Evolutionary conservation across 2,329 filamentous ascomycete genomes (phyloP), one percentile per base, ranked within the genome.

Genomic region (Septoria linicola): DNA sequence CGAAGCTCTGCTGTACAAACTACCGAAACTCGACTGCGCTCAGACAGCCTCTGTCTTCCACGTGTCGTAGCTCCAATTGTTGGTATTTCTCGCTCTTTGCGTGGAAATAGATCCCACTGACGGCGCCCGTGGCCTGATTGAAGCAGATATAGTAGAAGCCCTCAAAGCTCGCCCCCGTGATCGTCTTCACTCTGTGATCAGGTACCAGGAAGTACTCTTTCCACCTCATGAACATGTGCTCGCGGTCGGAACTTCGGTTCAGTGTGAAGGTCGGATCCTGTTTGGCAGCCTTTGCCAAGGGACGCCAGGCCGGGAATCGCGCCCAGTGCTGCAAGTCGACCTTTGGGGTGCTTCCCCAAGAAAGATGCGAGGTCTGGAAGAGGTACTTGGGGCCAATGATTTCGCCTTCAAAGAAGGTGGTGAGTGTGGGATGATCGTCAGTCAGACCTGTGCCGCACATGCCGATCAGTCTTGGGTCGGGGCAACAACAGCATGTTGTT

Each of bases 121-220:
- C 87, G 58, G 81, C 85, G 6, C 92, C 93, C 58, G 85, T 81
- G 41, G 89, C 76, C 72, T 97, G 92, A 70, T 97, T 96, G 75
- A 97, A 97, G 74, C 91, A 96, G 60, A 99, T 97, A 67, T 99
- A 99, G 70, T 97, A 99, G 69, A 99, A 99, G 0, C 93, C 93
- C 67, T 99, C 93, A 54, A 97, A 99, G 66, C 92, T 97, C 6
- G 93, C 93, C 14, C 93, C 93, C 27, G 84, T 88, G 55, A 99
- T 96, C 8, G 88, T 95, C 55, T 86, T 82, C 16, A 97, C 90
- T 13, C 88, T 82, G 69, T 99, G 93, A 65, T 99, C 91, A 1
- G 93, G 93, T 0, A 99, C 93, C 0, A 99, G 76, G 65, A 99
- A 99, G 64, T 95, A 90, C 67, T 99, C 93, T 72, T 99, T 99